Evolutionary conservation across 768 basidiomycete genomes (phyloP).

Genomic region (Termitomyces sp.): DNA sequence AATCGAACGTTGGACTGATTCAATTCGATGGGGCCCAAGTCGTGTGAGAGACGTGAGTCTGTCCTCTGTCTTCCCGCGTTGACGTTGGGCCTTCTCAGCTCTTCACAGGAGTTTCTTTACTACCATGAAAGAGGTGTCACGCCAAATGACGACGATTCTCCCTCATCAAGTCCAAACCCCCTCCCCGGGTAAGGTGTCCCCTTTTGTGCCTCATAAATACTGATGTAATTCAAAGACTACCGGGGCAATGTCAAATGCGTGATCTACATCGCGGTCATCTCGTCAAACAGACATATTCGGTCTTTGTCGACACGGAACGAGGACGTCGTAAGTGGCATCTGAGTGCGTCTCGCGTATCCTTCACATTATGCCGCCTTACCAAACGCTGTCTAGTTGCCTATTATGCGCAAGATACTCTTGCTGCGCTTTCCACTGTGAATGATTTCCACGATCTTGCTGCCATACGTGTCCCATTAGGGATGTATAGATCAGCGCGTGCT

Average conservation of each 20-base stretch:
- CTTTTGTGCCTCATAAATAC: neutral
- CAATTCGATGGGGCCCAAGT: conserved; percentile 74
- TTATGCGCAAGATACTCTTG: conserved; percentile 59
- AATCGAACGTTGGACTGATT: conserved; percentile 82
- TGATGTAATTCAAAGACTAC: conserved; percentile 13
- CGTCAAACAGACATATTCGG: conserved; percentile 79
- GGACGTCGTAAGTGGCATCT: conserved; percentile 82
- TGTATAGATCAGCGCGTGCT: conserved; percentile 62
- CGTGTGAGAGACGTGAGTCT: conserved; percentile 65
- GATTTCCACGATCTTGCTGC: conserved; percentile 49
- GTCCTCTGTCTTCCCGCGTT: neutral
- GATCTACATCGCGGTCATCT: conserved; percentile 39
- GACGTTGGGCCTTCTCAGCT: conserved; percentile 4
- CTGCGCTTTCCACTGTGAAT: conserved; percentile 53
- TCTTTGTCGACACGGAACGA: conserved; percentile 58
- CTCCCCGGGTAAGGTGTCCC: conserved; percentile 37
- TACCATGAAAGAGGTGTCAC: conserved; percentile 63
- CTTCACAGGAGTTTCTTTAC: conserved; percentile 63
- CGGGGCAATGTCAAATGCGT: conserved; percentile 18
- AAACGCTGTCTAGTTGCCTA: conserved; percentile 55
- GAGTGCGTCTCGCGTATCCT: conserved; percentile 38
- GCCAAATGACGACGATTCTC: conserved; percentile 38
- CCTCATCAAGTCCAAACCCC: conserved; percentile 36
- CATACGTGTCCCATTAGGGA: conserved; percentile 52
- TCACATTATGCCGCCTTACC: neutral